phyloP scores from a whole-genome alignment of 306 rosid species.

The Macrotyloma uniflorum region DNA sequence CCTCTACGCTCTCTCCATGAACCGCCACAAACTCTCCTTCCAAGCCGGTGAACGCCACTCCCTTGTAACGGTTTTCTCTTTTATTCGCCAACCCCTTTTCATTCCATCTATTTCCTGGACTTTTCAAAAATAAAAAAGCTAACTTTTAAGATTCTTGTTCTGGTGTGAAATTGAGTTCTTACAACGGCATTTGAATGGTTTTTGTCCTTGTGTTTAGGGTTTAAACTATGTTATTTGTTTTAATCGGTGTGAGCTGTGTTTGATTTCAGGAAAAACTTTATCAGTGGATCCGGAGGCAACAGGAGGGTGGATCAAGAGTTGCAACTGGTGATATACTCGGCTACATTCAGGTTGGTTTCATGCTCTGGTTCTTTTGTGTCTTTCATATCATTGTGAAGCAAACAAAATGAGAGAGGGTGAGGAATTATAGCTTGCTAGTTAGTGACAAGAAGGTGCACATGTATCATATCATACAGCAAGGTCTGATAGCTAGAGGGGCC shows the following conservation, averaged over 20 bases:
- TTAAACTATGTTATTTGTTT: not conserved
- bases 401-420: not conserved
- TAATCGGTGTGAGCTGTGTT: not conserved
- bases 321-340: slow-evolving; percentile 62
- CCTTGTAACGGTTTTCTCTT: slow-evolving; percentile 37
- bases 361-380: not conserved
- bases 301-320: slow-evolving; percentile 83
- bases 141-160: not conserved
- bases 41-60: slow-evolving; percentile 64
- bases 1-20: slow-evolving; percentile 55
- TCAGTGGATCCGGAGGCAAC: slow-evolving; percentile 85
- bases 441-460: not conserved
- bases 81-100: not conserved
- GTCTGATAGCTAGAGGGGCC: not conserved
- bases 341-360: slow-evolving; percentile 67
- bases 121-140: not conserved
- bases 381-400: not conserved
- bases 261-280: slow-evolving; percentile 74
- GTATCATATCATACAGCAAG: not conserved
- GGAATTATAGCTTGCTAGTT: not conserved
- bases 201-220: not conserved
- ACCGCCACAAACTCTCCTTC: slow-evolving; percentile 59
- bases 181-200: not conserved
- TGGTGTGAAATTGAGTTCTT: not conserved
- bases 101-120: not conserved